phyloP scores from a whole-genome alignment of 1,139 yeast genomes.

The Nakaseomyces sp. region DNA sequence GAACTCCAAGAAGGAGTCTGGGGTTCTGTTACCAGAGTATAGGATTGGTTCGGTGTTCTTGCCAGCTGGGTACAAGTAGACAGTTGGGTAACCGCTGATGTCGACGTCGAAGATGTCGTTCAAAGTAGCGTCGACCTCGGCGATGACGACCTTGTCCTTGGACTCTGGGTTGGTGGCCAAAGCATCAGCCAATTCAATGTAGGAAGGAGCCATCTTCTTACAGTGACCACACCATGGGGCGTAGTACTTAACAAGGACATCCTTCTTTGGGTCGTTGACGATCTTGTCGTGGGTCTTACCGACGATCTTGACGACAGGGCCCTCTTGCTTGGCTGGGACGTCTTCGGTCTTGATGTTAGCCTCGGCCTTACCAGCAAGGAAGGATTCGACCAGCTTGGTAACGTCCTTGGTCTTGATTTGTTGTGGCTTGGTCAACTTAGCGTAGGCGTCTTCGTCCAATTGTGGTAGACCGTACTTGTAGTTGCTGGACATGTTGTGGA shows the following conservation, averaged over 20 bases:
- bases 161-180: conserved; percentile 42
- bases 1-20: conserved; percentile 63
- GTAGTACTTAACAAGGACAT: conserved; percentile 85
- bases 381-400: conserved; percentile 55
- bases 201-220: conserved; percentile 86
- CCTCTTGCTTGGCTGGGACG: conserved; percentile 70
- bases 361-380: conserved; percentile 51
- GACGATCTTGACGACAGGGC: conserved; percentile 70
- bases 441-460: conserved; percentile 31
- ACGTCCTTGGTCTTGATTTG: conserved; percentile 39
- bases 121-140: conserved; percentile 80
- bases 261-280: conserved; percentile 62
- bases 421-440: conserved; percentile 16
- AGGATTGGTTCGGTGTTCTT: conserved; percentile 60
- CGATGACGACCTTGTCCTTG: conserved; percentile 55
- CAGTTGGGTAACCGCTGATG: conserved; percentile 88
- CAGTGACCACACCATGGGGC: conserved; percentile 99
- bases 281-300: conserved; percentile 74
- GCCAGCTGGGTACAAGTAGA: conserved; percentile 88
- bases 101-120: conserved; percentile 73
- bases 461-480: conserved; percentile 68
- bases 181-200: conserved; percentile 75
- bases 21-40: conserved; percentile 64
- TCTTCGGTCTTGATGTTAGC: conserved; percentile 82
- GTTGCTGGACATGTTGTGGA: conserved; percentile 63